These are phyloP conservation scores for Saturnispora besseyi DNA, from an alignment of 805 yeast genomes.

Conservation along the genomic window DNA sequence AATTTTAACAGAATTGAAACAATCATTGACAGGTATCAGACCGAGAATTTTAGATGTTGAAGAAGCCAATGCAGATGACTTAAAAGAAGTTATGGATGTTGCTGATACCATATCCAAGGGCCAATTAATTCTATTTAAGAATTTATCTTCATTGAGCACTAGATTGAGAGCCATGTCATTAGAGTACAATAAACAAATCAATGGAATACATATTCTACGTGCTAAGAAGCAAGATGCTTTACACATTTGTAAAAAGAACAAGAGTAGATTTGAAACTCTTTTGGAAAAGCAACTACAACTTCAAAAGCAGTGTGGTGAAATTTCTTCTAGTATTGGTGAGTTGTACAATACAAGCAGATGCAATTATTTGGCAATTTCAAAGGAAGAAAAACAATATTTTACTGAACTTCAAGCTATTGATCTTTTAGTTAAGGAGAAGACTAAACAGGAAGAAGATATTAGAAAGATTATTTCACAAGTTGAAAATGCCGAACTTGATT, in stretches of 20 bases:
- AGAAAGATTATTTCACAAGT: slow-evolving; percentile 11
- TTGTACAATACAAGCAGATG: slow-evolving; percentile 3
- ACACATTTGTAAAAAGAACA: not conserved
- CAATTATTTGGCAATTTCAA: slow-evolving; percentile 17
- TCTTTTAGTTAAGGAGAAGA: slow-evolving; percentile 14
- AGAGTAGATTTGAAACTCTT: not conserved
- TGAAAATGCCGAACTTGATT: slow-evolving; percentile 15
- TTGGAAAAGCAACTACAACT: slow-evolving; percentile 24
- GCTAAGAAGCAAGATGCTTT: slow-evolving; percentile 8
- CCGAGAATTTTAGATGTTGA: slow-evolving; percentile 9
- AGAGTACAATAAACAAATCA: slow-evolving; percentile 23
- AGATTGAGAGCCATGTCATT: slow-evolving; percentile 15
- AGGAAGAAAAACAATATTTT: slow-evolving; percentile 20
- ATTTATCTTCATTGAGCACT: slow-evolving; percentile 13
- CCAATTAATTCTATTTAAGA: slow-evolving; percentile 16
- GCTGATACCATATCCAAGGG: slow-evolving; percentile 15
- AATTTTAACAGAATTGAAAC: slow-evolving; percentile 12
- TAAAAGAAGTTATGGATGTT: slow-evolving; percentile 12
- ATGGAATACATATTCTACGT: slow-evolving; percentile 12
- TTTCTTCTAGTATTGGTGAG: slow-evolving; percentile 3
- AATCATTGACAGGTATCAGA: slow-evolving; percentile 4
- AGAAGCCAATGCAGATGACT: slow-evolving; percentile 10
- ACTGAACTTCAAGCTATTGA: slow-evolving; percentile 20
- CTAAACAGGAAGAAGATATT: slow-evolving; percentile 13
- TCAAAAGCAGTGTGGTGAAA: slow-evolving; percentile 14